Conservation (phyloP, 2,329 filamentous ascomycete species). For the Talaromyces verruculosus region DNA sequence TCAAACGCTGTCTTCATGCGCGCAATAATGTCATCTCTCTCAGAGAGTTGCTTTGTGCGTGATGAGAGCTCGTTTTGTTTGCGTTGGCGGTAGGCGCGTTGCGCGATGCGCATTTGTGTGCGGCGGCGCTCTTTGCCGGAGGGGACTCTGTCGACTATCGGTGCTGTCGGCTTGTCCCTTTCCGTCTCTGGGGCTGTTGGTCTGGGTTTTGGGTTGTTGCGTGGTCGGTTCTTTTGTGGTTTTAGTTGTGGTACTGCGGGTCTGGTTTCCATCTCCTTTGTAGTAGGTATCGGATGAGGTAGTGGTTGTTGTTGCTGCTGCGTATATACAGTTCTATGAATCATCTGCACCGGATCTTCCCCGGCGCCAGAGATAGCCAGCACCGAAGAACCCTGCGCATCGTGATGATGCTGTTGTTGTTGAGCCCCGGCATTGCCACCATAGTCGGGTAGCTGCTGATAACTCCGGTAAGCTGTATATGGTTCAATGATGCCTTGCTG, state of each 20-base stretch:
- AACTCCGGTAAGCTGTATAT: not conserved
- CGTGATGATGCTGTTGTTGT: not conserved
- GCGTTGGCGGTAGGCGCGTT: slow-evolving; percentile 28
- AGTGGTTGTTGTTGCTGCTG: not conserved
- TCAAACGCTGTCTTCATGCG: slow-evolving; percentile 14
- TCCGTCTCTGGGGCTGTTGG: not conserved
- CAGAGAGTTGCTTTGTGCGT: slow-evolving; percentile 7
- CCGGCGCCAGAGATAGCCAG: not conserved
- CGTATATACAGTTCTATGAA: not conserved
- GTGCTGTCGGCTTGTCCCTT: not conserved
- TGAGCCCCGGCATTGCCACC: not conserved
- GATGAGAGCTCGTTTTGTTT: slow-evolving; percentile 26
- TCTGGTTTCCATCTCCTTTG: not conserved
- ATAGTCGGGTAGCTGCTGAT: not conserved
- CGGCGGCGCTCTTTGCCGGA: slow-evolving; percentile 20
- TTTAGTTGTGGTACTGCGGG: not conserved
- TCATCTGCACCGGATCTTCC: not conserved
- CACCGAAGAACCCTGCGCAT: not conserved
- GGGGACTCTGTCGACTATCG: slow-evolving; percentile 7
- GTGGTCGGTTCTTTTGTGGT: not conserved
- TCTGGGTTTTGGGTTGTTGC: not conserved
- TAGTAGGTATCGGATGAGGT: not conserved
- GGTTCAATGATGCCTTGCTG: not conserved
- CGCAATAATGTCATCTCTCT: slow-evolving; percentile 8
- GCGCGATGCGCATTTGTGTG: slow-evolving; percentile 25